A percentile compares a stretch with the other conserved stretches of the same genome.
Conservation (phyloP, 2,329 filamentous ascomycete genomes). For the Chaetomiaceae sp. region DNA sequence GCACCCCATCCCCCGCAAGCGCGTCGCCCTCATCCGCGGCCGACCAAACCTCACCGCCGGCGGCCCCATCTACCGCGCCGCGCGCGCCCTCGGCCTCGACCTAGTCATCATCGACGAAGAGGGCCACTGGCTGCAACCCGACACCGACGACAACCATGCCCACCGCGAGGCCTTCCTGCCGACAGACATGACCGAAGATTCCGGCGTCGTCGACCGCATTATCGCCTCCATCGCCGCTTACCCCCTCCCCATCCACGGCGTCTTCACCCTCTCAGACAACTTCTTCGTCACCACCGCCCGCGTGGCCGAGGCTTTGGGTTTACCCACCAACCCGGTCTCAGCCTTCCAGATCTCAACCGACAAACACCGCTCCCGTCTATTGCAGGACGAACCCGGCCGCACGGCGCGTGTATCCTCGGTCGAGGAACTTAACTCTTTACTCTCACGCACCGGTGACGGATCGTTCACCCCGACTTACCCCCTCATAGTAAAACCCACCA, state of each 20-base stretch:
- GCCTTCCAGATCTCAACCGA: conserved; percentile 25
- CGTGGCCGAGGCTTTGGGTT: conserved; percentile 18
- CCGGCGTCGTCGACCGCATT: conserved; percentile 19
- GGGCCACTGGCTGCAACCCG: conserved; percentile 25
- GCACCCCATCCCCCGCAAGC: conserved; percentile 17
- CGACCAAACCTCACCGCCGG: conserved; percentile 24
- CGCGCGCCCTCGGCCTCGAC: conserved; percentile 21
- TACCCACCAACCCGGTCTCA: conserved; percentile 20
- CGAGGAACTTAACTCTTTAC: conserved; percentile 19
- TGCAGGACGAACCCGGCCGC: conserved; percentile 23
- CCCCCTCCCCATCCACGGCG: conserved; percentile 23
- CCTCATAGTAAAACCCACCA: conserved; percentile 27
- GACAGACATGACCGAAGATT: conserved; percentile 27
- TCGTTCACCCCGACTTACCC: conserved; percentile 20
- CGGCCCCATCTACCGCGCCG: conserved; percentile 22
- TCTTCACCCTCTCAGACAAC: conserved; percentile 27
- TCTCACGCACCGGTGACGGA: neutral
- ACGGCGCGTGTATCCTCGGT: conserved; percentile 20
- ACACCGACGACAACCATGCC: conserved; percentile 21
- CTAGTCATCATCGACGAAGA: conserved; percentile 25
- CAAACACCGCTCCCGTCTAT: conserved; percentile 25
- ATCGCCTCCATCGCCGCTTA: conserved; percentile 19
- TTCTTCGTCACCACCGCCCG: conserved; percentile 25
- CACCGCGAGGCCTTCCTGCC: conserved; percentile 25
- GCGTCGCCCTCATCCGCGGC: conserved; percentile 23